These are phyloP conservation scores for Piper longum DNA, from an alignment of 164 flowering plant species.

Conservation along the genomic window DNA sequence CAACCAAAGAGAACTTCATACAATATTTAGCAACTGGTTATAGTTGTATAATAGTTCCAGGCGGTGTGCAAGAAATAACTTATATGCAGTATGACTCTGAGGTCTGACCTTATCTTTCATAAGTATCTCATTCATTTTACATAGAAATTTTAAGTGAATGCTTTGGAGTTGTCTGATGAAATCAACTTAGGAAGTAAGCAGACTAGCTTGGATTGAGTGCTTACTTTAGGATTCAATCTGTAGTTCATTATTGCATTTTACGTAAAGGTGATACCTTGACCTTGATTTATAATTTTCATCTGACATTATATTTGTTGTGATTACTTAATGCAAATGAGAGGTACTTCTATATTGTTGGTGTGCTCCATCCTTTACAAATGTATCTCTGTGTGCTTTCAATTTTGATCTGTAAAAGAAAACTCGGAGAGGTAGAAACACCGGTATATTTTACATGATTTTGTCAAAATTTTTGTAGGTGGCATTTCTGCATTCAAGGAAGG, in stretches of 20 bases:
- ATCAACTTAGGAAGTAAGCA: too few species aligned
- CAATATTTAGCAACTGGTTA: conserved; percentile 68
- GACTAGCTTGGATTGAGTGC: too few species aligned
- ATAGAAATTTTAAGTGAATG: too few species aligned
- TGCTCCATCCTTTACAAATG: background rate
- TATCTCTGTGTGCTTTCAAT: background rate
- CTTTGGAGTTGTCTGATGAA: too few species aligned
- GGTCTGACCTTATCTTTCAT: conserved; percentile 24
- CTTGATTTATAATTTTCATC: too few species aligned
- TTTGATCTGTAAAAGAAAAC: background rate
- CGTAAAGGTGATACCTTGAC: too few species aligned
- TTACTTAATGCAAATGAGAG: too few species aligned
- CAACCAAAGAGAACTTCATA: conserved; percentile 54
- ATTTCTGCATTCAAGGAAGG: conserved; percentile 63
- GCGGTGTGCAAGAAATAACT: conserved; percentile 79
- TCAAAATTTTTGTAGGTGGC: conserved; percentile 33
- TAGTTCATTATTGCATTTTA: too few species aligned
- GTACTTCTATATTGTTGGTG: background rate
- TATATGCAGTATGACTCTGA: conserved; percentile 66
- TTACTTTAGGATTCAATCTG: too few species aligned
- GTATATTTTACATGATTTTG: background rate
- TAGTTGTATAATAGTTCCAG: conserved; percentile 86
- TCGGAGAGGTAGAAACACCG: background rate
- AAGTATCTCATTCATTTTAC: background rate
- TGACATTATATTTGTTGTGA: too few species aligned